These are phyloP conservation scores for Coniella vitis DNA, from an alignment of 2,329 filamentous ascomycete genomes.

Conservation along the genomic window DNA sequence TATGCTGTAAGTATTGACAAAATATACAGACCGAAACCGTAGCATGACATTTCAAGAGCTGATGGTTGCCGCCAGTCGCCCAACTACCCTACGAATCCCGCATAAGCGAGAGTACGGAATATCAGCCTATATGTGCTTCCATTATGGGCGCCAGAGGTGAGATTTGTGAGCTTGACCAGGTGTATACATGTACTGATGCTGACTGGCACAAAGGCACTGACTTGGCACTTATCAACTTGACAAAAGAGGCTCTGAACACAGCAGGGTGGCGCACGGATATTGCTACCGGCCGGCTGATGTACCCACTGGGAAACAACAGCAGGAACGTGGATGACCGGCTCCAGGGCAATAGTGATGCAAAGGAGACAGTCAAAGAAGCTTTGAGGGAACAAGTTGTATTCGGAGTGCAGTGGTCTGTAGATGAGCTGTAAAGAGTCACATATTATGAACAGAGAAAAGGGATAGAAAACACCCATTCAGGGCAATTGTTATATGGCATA, in stretches of 20 bases:
- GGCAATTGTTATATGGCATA: too few species aligned
- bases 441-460: not conserved
- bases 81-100: conserved; percentile 13
- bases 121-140: conserved; percentile 6
- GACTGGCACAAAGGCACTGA: conserved; percentile 3
- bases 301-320: conserved; percentile 9
- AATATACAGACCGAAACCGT: too few species aligned
- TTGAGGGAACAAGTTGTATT: not conserved
- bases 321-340: conserved; percentile 6
- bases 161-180: not conserved
- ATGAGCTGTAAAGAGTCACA: conserved; percentile 5
- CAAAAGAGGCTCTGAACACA: not conserved
- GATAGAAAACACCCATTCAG: not conserved
- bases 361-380: not conserved
- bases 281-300: conserved; percentile 8
- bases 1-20: conserved; percentile 11
- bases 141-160: conserved; percentile 13
- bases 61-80: too few species aligned
- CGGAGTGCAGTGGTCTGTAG: not conserved
- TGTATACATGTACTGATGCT: not conserved
- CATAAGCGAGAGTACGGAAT: conserved; percentile 7
- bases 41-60: too few species aligned
- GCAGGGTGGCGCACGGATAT: conserved; percentile 11
- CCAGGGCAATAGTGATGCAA: not conserved
- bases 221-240: conserved; percentile 6